phyloP scores from a whole-genome alignment of 164 flowering plant genomes.

The Nymphaea thermarum region DNA sequence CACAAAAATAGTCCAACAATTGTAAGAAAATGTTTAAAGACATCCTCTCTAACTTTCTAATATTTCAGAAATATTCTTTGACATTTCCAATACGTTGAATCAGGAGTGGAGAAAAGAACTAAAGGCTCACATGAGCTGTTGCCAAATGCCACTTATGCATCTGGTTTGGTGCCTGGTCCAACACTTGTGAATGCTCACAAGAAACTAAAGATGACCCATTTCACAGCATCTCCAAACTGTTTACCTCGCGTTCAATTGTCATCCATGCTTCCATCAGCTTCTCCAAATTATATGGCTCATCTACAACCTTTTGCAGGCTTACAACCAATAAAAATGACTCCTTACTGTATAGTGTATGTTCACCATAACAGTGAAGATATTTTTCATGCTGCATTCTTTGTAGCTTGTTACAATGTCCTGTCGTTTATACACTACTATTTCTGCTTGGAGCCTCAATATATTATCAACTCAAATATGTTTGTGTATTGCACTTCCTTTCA shows the following conservation, averaged over 20 bases:
- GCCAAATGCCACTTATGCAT: slow-evolving; percentile 2
- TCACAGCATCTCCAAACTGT: neutral
- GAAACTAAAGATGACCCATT: slow-evolving; percentile 10
- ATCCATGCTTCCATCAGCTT: neutral
- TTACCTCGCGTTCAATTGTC: neutral
- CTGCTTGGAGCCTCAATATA: neutral
- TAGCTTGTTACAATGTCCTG: no score
- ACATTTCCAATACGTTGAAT: neutral
- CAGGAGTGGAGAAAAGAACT: slow-evolving; percentile 19
- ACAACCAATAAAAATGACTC: neutral
- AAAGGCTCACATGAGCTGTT: slow-evolving; percentile 1
- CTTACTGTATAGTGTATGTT: neutral
- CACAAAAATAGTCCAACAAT: no score
- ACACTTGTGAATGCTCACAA: neutral
- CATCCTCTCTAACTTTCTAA: no score
- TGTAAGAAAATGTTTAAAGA: no score
- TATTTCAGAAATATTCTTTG: no score
- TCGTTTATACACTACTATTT: no score
- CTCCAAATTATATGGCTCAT: slow-evolving; percentile 8
- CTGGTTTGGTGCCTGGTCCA: neutral
- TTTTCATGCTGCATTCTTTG: no score
- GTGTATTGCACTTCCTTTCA: neutral
- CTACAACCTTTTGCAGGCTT: slow-evolving; percentile 10
- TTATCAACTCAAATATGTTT: neutral
- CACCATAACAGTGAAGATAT: no score